Conservation (phyloP, 345 rosid species). For the Excoecaria agallocha region DNA sequence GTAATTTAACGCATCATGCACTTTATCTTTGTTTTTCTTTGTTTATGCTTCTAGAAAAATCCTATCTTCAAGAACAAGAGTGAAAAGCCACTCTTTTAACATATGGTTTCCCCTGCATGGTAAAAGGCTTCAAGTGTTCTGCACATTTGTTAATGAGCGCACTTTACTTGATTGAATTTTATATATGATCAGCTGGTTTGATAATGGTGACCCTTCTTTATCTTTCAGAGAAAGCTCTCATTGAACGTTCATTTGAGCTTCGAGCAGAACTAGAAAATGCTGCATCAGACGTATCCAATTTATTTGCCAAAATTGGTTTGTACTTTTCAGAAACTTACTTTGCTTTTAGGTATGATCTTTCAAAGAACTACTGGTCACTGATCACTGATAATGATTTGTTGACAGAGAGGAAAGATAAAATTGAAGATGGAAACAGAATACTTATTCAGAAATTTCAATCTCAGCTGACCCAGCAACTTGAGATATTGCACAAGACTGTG, state of each 20-base stretch:
- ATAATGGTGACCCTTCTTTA: constrained; percentile 9
- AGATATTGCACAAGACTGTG: constrained; percentile 78
- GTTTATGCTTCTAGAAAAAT: background rate
- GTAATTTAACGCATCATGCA: constrained; percentile 33
- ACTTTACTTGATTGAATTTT: background rate
- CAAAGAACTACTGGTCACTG: background rate
- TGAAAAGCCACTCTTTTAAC: background rate
- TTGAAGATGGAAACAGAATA: constrained; percentile 77
- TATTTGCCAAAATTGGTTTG: constrained; percentile 86
- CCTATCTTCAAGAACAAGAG: background rate
- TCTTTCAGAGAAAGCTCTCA: constrained; percentile 69
- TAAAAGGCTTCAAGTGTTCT: background rate
- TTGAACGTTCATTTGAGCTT: constrained; percentile 82
- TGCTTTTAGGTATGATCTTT: constrained; percentile 8
- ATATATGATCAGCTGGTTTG: background rate
- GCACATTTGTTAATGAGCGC: background rate
- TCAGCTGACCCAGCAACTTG: constrained; percentile 81
- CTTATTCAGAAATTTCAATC: constrained; percentile 76
- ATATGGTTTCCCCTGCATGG: background rate
- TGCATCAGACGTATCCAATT: constrained; percentile 76
- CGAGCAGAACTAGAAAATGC: constrained; percentile 82
- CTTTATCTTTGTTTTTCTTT: background rate
- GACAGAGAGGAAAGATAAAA: constrained; percentile 91
- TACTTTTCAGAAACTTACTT: constrained; percentile 17
- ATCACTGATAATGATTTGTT: background rate